A percentile compares a stretch with the other conserved stretches of the same genome.
These are phyloP conservation scores for Colletotrichum endophyticum DNA, from an alignment of 2,329 filamentous ascomycete species.

Conservation along the genomic window DNA sequence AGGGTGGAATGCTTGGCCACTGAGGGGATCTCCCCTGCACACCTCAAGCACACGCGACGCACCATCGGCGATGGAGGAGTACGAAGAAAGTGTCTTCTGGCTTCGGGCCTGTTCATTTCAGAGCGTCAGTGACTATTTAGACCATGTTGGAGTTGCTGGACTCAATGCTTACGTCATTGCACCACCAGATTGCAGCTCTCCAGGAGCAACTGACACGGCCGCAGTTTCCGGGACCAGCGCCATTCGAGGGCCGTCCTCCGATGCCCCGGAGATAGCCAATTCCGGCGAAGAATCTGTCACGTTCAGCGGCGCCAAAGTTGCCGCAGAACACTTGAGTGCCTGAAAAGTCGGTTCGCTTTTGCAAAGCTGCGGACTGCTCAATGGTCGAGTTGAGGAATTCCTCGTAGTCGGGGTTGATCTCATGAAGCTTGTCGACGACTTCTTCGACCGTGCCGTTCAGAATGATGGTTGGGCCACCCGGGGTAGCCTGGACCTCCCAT, in stretches of 20 bases:
- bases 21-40: background rate
- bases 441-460: background rate
- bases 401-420: background rate
- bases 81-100: background rate
- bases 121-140: accelerated
- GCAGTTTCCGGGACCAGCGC: background rate
- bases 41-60: background rate
- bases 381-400: background rate
- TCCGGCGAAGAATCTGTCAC: background rate
- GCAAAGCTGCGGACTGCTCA: background rate
- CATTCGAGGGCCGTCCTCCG: background rate
- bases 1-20: background rate
- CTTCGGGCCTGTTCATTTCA: background rate
- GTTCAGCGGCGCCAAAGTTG: background rate
- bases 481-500: background rate
- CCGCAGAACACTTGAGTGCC: background rate
- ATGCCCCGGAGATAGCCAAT: background rate
- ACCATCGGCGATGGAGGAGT: background rate
- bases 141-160: accelerated
- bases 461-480: background rate
- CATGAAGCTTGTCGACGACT: background rate
- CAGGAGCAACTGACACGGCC: background rate
- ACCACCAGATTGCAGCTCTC: background rate
- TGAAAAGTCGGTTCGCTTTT: background rate
- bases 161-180: accelerated